Base-by-base conservation (phyloP, 176 grass and related monocot genomes). In the Cenchrus purpureus region DNA sequence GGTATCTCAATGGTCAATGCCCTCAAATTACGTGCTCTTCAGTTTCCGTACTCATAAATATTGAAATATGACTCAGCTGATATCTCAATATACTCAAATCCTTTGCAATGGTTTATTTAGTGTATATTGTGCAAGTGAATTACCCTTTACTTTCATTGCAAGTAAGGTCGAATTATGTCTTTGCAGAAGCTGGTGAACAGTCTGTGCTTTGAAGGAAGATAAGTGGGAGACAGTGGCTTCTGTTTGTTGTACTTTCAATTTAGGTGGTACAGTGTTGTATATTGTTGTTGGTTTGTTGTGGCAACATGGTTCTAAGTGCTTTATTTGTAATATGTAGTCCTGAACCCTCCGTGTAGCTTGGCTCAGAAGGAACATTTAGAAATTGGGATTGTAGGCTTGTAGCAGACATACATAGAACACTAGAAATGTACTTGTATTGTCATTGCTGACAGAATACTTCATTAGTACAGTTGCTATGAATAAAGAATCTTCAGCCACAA, bases 101-200 rank as follows among this genome's bases (percentile, higher is more conserved):
- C 51, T 32, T 7, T 68, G 56, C 2, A 0, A 44, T 46, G 59
- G 22, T 76, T 76, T 61, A 70, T 32, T 56, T 22, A 61, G 3
- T 65, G 8, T 86, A 64, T 65, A 60, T 11, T 50, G 11, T 80
- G 40, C 63, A 65, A 8, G 34, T 2, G 25, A 63, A 58, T 65
- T 84, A 64, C 88, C 13, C 68, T 81, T 43, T 85, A 87, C 63
- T 84, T 85, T 25, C 25, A 43, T 71, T 85, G 79, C 74, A 89
- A 81, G 32, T 89, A 82, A 88, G 75, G 77, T 76, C 83, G 37
- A 54, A 87, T 68, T 74, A 32, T 94, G 45, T 84, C 74, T 85
- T 75, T 88, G 77, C 85, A 97, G 90, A 97, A 89, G 86, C 88
- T 71, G 95, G 95, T 25, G 92, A 97, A 59, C 95, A 87, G 62